Percentiles rank a stretch among this genome's conserved stretches.
These are phyloP conservation scores for Venustampulla echinocandica DNA, from an alignment of 495 filamentous ascomycete genomes.

Conservation along the genomic window DNA sequence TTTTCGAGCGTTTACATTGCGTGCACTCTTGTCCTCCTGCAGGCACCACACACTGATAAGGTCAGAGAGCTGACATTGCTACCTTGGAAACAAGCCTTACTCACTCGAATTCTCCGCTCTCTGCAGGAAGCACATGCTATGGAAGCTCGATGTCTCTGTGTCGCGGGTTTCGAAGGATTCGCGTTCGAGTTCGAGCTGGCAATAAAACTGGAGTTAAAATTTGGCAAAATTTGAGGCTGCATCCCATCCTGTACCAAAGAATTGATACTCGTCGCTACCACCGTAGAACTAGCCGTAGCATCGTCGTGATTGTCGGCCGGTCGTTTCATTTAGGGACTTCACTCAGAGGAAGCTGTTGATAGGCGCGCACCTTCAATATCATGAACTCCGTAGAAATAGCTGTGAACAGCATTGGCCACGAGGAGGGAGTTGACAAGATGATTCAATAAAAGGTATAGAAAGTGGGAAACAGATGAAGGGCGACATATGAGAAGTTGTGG, in stretches of 20 bases:
- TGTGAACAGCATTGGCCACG: too few relatives aligned
- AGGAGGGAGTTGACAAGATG: too few relatives aligned
- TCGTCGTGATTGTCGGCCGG: constrained; percentile 4
- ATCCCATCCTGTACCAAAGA: background rate
- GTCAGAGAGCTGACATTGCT: background rate
- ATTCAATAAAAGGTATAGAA: too few relatives aligned
- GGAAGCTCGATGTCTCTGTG: constrained; percentile 8
- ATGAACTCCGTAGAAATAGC: too few relatives aligned
- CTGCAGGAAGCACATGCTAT: constrained; percentile 33
- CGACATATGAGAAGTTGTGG: too few relatives aligned
- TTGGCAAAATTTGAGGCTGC: background rate
- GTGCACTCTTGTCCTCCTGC: constrained; percentile 41
- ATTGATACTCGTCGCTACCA: background rate
- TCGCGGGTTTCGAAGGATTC: constrained; percentile 2
- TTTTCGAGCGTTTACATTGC: constrained; percentile 42
- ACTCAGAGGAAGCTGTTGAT: constrained; percentile 10
- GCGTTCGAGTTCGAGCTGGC: background rate
- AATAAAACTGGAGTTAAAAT: background rate
- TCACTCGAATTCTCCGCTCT: constrained; percentile 40
- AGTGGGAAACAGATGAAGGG: too few relatives aligned
- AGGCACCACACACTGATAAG: constrained; percentile 38
- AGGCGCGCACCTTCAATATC: too few relatives aligned
- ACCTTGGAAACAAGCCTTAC: background rate
- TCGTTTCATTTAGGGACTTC: constrained; percentile 6
- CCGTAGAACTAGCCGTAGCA: background rate